These are phyloP conservation scores for Coniochaeta sp. DNA, from an alignment of 2,329 filamentous ascomycete species.

Conservation along the genomic window DNA sequence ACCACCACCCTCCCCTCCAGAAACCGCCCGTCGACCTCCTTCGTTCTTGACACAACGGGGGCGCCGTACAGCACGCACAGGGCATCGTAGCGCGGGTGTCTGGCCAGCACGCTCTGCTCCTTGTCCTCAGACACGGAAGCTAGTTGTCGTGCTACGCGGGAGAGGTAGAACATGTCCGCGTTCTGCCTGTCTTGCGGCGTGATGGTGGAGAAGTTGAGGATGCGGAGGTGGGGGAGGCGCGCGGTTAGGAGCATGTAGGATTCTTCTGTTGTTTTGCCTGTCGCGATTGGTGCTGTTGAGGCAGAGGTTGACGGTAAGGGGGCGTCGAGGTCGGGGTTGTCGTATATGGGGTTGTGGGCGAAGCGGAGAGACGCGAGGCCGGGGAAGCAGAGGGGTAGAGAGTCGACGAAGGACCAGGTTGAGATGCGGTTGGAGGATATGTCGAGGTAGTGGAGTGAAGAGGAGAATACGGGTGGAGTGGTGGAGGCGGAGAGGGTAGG, in stretches of 20 bases:
- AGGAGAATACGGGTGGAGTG: conserved; percentile 40
- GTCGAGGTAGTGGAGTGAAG: conserved; percentile 58
- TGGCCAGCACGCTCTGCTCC: conserved; percentile 46
- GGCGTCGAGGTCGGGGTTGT: conserved; percentile 33
- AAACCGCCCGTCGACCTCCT: conserved; percentile 65
- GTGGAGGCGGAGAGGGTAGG: conserved; percentile 17
- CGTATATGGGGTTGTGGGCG: conserved; percentile 79
- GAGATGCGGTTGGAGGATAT: conserved; percentile 65
- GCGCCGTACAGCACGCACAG: conserved; percentile 72
- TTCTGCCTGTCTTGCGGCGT: conserved; percentile 70
- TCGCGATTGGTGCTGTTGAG: conserved; percentile 22
- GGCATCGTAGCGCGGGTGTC: conserved; percentile 65
- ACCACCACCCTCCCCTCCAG: conserved; percentile 70
- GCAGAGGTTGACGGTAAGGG: conserved; percentile 13
- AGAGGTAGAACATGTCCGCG: conserved; percentile 90
- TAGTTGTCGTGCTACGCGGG: conserved; percentile 71
- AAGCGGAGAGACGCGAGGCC: conserved; percentile 69
- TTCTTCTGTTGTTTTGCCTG: conserved; percentile 57
- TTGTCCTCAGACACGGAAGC: conserved; percentile 48
- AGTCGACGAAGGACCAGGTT: conserved; percentile 68
- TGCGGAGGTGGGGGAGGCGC: conserved; percentile 59
- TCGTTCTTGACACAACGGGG: conserved; percentile 53
- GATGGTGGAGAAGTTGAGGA: conserved; percentile 69
- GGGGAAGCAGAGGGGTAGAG: conserved; percentile 61
- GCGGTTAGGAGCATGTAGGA: conserved; percentile 84